Evolutionary conservation across 805 yeast genomes (phyloP).

Genomic region (Saccharomycopsis oosterbeekiorum): DNA sequence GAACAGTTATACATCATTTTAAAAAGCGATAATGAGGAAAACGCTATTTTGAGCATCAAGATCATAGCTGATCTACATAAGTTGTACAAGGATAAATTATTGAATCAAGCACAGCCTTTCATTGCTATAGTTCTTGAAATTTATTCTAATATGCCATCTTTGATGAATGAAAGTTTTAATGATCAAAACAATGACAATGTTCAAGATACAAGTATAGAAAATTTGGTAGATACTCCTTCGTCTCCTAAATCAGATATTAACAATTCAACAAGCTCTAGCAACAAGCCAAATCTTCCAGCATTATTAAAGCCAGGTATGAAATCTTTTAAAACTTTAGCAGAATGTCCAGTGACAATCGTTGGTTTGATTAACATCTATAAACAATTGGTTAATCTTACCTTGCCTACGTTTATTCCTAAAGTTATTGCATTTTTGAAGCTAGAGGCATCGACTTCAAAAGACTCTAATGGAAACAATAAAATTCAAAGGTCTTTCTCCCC

Average conservation of each 20-base stretch:
- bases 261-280: conserved; percentile 24
- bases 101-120: conserved; percentile 72
- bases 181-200: conserved; percentile 11
- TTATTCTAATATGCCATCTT: conserved; percentile 67
- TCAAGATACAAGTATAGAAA: conserved; percentile 17
- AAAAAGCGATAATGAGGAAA: conserved; percentile 83
- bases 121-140: conserved; percentile 65
- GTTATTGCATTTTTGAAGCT: conserved; percentile 63
- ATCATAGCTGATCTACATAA: conserved; percentile 78
- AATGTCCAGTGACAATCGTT: conserved; percentile 95
- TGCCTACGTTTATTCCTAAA: conserved; percentile 73
- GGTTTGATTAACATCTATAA: conserved; percentile 83
- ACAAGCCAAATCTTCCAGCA: conserved; percentile 21
- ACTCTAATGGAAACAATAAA: conserved; percentile 48
- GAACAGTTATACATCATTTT: conserved; percentile 53
- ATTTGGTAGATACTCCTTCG: not conserved
- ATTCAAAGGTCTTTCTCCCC: conserved; percentile 66
- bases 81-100: conserved; percentile 59
- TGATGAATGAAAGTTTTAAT: conserved; percentile 63
- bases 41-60: conserved; percentile 85
- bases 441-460: conserved; percentile 75
- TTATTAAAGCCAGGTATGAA: conserved; percentile 49
- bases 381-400: conserved; percentile 54
- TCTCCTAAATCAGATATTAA: conserved; percentile 27
- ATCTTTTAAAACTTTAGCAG: conserved; percentile 87